phyloP scores from a whole-genome alignment of 2,329 filamentous ascomycete species.

The Macrophomina phaseolina region DNA sequence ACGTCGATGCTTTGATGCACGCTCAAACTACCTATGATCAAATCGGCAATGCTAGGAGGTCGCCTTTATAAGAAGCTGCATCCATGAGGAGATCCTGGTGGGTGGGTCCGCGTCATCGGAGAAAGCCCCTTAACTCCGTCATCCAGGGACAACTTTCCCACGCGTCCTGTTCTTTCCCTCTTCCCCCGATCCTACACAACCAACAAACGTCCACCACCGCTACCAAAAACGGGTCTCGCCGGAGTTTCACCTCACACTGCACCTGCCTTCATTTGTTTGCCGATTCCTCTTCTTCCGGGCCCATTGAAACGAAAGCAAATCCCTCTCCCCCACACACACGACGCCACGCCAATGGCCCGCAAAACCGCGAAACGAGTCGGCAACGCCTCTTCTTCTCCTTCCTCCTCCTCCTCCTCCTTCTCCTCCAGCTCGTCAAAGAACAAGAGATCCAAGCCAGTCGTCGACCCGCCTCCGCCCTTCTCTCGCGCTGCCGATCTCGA shows the following conservation, averaged over 20 bases:
- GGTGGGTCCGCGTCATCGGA: neutral
- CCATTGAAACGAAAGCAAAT: neutral
- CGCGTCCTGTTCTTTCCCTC: neutral
- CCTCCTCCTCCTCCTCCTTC: neutral
- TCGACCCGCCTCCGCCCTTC: conserved; percentile 68
- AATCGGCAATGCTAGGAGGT: too few species aligned
- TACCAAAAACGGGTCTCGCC: neutral
- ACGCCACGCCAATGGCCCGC: conserved; percentile 16
- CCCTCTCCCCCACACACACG: too few species aligned
- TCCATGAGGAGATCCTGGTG: conserved; percentile 10
- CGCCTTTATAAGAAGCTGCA: neutral
- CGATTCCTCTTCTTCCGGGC: neutral
- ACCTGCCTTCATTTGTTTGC: too few species aligned
- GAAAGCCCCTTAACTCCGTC: conserved; percentile 20
- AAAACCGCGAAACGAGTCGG: conserved; percentile 20
- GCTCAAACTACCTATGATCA: too few species aligned
- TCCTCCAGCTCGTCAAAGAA: too few species aligned
- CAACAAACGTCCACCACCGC: neutral
- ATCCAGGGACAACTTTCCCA: conserved; percentile 12
- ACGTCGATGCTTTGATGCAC: too few species aligned
- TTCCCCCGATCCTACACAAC: neutral
- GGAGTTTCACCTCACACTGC: neutral
- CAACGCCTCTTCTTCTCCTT: neutral
- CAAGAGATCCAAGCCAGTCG: conserved; percentile 25
- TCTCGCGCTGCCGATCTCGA: conserved; percentile 66